Base-by-base conservation (phyloP, 768 basidiomycete genomes). In the Suillus sp. region DNA sequence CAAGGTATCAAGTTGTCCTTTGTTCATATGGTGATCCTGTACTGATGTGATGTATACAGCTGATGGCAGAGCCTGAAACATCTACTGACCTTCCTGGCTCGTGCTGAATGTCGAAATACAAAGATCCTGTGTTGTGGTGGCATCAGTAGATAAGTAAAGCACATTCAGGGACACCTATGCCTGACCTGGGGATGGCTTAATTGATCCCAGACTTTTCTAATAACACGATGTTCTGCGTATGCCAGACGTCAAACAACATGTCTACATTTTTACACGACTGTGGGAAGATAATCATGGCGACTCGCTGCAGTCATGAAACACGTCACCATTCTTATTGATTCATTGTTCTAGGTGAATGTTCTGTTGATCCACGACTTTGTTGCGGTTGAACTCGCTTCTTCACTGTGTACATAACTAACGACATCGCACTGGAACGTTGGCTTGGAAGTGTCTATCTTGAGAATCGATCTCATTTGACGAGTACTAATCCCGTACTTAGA, bases 21-120 rank as follows among this genome's bases (percentile, higher is more conserved):
- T 54, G 35, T 63, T 22, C 10, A 35, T 53, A 51, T 64, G 55
- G 57, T 9, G 22, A 45, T 42, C 53, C 43, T 37, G 38, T 61
- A 48, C 66, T 71, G 62, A 70, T 60, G 0, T 40, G 2, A 47
- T 47, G 43, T 61, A 45, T 54, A 37, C 64, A 90, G 86, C 81
- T 92, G 68, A 89, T 92, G 84, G 65, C 86, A 30, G 80, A 77
- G 64, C 86, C 88, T 4, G 71, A 70, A 35, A 72, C 77, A 10
- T 69, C 73, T 10, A 79, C 76, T 11, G 74, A 75, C 11, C 83
- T 81, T 4, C 77, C 79, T 60, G 76, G 73, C 43, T 69, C 62
- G 60, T 76, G 75, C 56, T 76, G 61, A 72, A 40, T 25, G 14
- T 55, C 59, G 64, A 25, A 48, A 25, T 25, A 48, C 14, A 16